Conservation (phyloP, 345 rosid genomes). For the Salix suchowensis region DNA sequence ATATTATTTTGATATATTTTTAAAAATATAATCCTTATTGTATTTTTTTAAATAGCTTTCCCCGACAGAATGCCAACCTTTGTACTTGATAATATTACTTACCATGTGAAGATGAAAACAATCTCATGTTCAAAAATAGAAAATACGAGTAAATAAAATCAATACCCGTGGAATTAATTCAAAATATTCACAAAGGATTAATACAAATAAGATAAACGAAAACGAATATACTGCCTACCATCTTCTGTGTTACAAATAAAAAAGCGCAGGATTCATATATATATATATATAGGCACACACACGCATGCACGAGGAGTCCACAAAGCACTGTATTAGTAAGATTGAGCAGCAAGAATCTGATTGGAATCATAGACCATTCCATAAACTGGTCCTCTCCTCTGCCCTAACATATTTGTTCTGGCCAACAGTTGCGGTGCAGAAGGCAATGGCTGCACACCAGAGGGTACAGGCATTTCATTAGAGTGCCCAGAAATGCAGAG, state of each 20-base stretch:
- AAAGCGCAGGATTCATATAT: neutral
- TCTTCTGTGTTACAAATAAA: neutral
- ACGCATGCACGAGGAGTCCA: neutral
- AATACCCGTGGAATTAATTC: neutral
- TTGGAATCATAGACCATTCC: conserved; percentile 60
- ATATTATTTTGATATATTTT: too few species aligned
- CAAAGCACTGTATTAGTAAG: neutral
- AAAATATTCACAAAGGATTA: neutral
- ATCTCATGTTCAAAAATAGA: neutral
- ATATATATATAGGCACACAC: too few species aligned
- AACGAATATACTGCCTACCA: neutral
- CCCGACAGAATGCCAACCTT: too few species aligned
- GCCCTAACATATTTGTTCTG: conserved; percentile 25
- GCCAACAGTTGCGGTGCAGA: conserved; percentile 30
- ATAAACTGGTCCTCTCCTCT: conserved; percentile 29
- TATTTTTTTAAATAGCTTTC: too few species aligned
- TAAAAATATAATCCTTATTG: too few species aligned
- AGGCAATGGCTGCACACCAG: conserved; percentile 23
- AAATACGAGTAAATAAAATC: neutral
- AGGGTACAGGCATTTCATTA: conserved; percentile 60
- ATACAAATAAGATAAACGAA: neutral
- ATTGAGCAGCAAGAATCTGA: conserved; percentile 24
- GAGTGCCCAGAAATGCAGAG: conserved; percentile 85
- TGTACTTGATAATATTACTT: neutral
- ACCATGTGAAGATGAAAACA: neutral